Evolutionary conservation across 106 monocot genomes (phyloP), one percentile per base, ranked within the genome.

Genomic region (Posidonia australis): DNA sequence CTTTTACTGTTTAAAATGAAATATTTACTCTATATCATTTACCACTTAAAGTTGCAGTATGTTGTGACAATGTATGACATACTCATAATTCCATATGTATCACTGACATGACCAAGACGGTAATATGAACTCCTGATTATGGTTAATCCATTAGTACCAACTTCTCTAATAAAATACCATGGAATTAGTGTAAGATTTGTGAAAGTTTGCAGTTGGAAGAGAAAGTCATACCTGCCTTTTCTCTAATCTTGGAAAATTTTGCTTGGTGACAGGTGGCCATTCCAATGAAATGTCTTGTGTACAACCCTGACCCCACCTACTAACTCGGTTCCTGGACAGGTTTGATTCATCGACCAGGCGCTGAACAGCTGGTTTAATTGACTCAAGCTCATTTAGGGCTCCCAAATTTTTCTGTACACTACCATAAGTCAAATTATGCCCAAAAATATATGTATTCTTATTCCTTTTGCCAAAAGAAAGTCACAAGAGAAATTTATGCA

Each of bases 311-410:
- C 41, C 70, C 75, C 79, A 71, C 16, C 44, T 69, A 18, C 68
- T 77, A 48, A 63, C 56, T 81, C 80, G 76, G 68, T 64, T 79
- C 67, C 69, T 79, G 17, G 60, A 53, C 52, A 53, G 63, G 71
- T 98, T 91, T 24, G 83, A 49, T 64, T 87, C 80, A 61, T 82
- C 81, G 67, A 91, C 14, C 59, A 19, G 72, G 3, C 20, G 59
- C 67, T 76, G 80, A 47, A 88, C 91, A 54, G 71, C 77, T 68
- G 98, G 85, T 70, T 98, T 83, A 21, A 98, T 54, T 44, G 47
- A 51, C 60, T 98, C 98, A 61, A 91, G 74, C 77, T 98, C 91
- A 63, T 42, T 59, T 3, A 98, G 28, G 14, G 68, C 76, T 73
- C 72, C 68, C 4, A 88, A 22, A 61, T 91, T 69, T 78, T 64